Conservation (phyloP, 2,329 filamentous ascomycete species). For the Paraphoma sp. region DNA sequence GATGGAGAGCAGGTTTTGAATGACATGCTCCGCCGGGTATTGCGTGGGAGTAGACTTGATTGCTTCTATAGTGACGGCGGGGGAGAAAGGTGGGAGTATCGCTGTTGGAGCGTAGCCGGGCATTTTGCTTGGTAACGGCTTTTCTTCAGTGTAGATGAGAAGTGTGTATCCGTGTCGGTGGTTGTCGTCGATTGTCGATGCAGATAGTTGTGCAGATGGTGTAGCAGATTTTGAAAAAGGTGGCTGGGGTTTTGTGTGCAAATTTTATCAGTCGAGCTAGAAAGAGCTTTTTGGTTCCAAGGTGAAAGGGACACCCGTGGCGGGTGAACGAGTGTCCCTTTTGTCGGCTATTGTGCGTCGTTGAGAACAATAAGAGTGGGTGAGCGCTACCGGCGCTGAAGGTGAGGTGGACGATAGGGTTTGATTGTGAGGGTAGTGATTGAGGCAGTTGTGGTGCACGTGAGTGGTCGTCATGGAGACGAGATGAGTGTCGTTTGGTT, state of each 20-base stretch:
- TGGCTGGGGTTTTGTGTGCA: neutral
- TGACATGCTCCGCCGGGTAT: slow-evolving; percentile 20
- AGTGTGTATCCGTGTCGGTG: neutral
- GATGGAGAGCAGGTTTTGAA: slow-evolving; percentile 25
- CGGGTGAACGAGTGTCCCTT: slow-evolving; percentile 7
- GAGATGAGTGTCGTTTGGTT: neutral
- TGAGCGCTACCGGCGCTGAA: neutral
- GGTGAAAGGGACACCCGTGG: slow-evolving; percentile 20
- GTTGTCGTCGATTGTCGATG: neutral
- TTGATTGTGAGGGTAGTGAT: neutral
- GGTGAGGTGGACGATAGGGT: neutral
- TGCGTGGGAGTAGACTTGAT: slow-evolving; percentile 10
- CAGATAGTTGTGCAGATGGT: neutral
- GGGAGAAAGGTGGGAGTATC: slow-evolving; percentile 15
- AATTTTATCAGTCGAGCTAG: slow-evolving; percentile 11
- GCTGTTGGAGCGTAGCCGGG: neutral
- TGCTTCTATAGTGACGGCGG: slow-evolving; percentile 20
- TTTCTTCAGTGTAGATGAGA: neutral
- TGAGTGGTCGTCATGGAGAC: neutral
- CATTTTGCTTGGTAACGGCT: neutral
- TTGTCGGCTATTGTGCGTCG: slow-evolving; percentile 15
- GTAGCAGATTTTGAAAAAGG: neutral
- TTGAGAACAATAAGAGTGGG: slow-evolving; percentile 1
- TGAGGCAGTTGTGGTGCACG: neutral
- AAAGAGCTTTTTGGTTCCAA: neutral